These are phyloP conservation scores for Coemansia sp. DNA, from an alignment of 192 early-diverging fungal genomes.

Conservation along the genomic window DNA sequence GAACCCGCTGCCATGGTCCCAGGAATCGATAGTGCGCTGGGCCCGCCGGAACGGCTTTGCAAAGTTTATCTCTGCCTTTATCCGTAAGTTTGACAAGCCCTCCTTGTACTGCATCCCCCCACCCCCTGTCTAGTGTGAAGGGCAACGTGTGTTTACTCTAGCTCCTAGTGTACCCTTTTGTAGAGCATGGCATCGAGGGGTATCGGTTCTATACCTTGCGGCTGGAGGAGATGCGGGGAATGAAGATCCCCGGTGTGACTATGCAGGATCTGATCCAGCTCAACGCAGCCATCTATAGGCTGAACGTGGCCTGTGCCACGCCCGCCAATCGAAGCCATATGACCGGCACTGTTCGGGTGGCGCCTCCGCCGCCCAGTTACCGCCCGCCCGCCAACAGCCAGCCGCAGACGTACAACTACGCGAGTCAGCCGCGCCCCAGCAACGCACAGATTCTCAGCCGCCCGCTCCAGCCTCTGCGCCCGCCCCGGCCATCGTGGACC, in stretches of 20 bases:
- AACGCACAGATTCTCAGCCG: slow-evolving; percentile 31
- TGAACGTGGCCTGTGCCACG: slow-evolving; percentile 27
- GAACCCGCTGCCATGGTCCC: slow-evolving; percentile 37
- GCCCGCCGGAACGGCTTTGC: slow-evolving; percentile 27
- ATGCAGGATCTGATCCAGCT: slow-evolving; percentile 47
- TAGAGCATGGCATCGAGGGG: slow-evolving; percentile 44
- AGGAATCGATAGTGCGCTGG: slow-evolving; percentile 41
- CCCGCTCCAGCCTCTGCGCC: slow-evolving; percentile 35
- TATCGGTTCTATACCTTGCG: slow-evolving; percentile 36
- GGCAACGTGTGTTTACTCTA: no score
- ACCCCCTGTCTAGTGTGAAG: no score
- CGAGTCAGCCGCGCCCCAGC: neutral
- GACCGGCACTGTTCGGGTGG: slow-evolving; percentile 21
- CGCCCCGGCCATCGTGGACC: slow-evolving; percentile 42
- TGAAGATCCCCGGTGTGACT: slow-evolving; percentile 31
- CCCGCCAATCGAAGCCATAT: slow-evolving; percentile 34
- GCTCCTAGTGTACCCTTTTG: neutral
- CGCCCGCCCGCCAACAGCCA: neutral
- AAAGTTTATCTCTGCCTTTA: slow-evolving; percentile 38
- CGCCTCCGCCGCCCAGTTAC: slow-evolving; percentile 1
- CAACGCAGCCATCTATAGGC: slow-evolving; percentile 41
- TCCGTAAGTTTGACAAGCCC: slow-evolving; percentile 22
- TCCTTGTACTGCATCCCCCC: neutral
- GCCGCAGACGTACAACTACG: slow-evolving; percentile 4
- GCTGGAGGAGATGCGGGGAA: slow-evolving; percentile 35